Base-by-base conservation (phyloP, 805 yeast genomes). In the Kodamaea leandrae region DNA sequence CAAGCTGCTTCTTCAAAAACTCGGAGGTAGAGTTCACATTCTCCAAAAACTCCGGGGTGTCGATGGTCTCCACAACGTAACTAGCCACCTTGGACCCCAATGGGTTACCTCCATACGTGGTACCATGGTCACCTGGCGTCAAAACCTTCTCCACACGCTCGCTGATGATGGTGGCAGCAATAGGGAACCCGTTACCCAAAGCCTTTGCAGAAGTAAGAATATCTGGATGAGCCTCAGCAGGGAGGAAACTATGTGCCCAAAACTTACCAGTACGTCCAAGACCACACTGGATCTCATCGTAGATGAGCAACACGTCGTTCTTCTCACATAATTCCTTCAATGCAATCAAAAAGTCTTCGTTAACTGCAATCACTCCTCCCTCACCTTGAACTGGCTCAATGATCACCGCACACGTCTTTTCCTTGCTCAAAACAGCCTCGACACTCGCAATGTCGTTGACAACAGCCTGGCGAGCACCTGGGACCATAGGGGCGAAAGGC, bases 361-460 rank as follows among this genome's bases (percentile, higher is more conserved):
- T 71, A 44, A 87, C 76, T 15, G 83, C 79, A 55, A 81, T 79
- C 14, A 91, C 82, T 43, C 99, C 99, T 43, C 99, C 98, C 68
- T 91, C 99, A 51, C 98, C 99, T 70, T 93, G 99, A 44, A 93
- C 83, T 16, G 99, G 99, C 66, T 93, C 99, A 27, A 93, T 82
- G 42, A 93, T 93, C 21, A 93, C 93, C 40, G 90, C 99, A 52
- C 96, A 87, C 1, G 90, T 83, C 49, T 79, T 78, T 3, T 77
- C 80, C 45, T 59, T 58, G 46, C 73, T 68, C 34, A 85, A 76
- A 30, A 76, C 58, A 6, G 63, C 56, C 48, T 78, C 73, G 8
- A 88, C 82, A 16, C 83, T 73, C 36, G 68, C 74, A 28, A 82
- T 68, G 52, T 82, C 80, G 47, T 74, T 76, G 41, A 84, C 72